Evolutionary conservation across 805 yeast species (phyloP), one percentile per base, ranked within the genome.

Genomic region (Wickerhamiella vanderwaltii): DNA sequence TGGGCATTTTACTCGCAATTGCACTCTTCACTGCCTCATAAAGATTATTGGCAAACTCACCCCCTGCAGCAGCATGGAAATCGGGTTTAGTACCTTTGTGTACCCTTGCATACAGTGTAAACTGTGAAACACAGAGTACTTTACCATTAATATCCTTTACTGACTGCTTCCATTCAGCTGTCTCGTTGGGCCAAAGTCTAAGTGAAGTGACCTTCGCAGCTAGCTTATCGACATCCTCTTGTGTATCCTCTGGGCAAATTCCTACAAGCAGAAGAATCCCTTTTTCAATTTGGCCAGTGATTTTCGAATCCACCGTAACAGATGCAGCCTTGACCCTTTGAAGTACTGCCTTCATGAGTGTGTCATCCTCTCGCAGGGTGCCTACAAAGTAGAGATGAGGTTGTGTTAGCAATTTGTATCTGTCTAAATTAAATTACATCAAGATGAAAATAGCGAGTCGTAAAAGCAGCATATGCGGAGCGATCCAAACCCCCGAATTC

Each of bases 61-160:
- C 95, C 59, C 79, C 83, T 44, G 87, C 94, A 0, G 97, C 97
- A 46, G 66, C 66, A 56, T 88, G 97, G 60, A 91, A 85, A 56
- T 91, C 95, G 0, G 98, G 97, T 55, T 88, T 88, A 1, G 95
- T 71, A 9, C 96, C 97, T 58, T 91, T 91, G 50, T 75, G 80
- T 16, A 91, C 73, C 31, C 72, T 79, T 0, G 85, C 98, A 58
- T 79, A 75, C 30, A 91, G 65, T 0, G 98, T 91, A 63, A 91
- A 91, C 56, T 91, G 98, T 2, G 95, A 84, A 1, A 91, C 88
- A 2, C 93, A 79, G 6, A 91, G 61, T 3, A 91, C 76, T 52
- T 80, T 79, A 11, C 85, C 93, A 2, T 68, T 60, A 15, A 72
- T 62, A 35, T 85, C 93, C 13, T 65, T 70, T 1, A 79, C 69